A percentile compares a stretch with the other conserved stretches of the same genome.
phyloP scores from a whole-genome alignment of 2,329 filamentous ascomycete genomes.

The Blumeria graminis region DNA sequence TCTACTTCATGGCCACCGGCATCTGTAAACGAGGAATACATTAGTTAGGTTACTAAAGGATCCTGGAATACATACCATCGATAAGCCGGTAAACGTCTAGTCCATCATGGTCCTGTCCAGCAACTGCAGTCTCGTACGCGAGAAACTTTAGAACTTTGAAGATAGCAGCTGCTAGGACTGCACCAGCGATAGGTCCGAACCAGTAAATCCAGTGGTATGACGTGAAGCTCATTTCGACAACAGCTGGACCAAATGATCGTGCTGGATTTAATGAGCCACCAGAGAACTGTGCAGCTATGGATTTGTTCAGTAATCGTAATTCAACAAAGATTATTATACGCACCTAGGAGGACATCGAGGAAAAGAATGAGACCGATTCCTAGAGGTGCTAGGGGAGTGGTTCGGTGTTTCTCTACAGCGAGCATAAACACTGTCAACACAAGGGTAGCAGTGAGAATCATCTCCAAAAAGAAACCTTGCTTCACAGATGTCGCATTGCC shows the following conservation, averaged over 20 bases:
- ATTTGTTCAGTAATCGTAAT: not conserved
- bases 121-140: not conserved
- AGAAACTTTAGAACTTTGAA: slow-evolving; percentile 1
- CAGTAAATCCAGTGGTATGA: slow-evolving; percentile 25
- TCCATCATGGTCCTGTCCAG: slow-evolving; percentile 2
- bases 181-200: slow-evolving; percentile 14
- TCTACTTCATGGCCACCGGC: not conserved
- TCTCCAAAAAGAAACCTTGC: slow-evolving; percentile 23
- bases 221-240: slow-evolving; percentile 19
- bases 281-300: slow-evolving; percentile 21
- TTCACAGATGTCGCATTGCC: slow-evolving; percentile 9
- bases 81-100: slow-evolving; percentile 1
- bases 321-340: not conserved
- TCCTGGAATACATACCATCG: not conserved
- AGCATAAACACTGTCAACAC: slow-evolving; percentile 25
- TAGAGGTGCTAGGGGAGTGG: slow-evolving; percentile 23
- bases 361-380: slow-evolving; percentile 24
- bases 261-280: slow-evolving; percentile 24
- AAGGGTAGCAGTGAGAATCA: slow-evolving; percentile 21
- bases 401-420: slow-evolving; percentile 18
- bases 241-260: slow-evolving; percentile 22
- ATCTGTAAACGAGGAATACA: not conserved
- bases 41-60: not conserved
- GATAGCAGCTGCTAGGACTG: not conserved
- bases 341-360: slow-evolving; percentile 12